A percentile compares a stretch with the other conserved stretches of the same genome.
Evolutionary conservation across 192 early-diverging fungal genomes (phyloP).

Genomic region (Backusella psychrophila): DNA sequence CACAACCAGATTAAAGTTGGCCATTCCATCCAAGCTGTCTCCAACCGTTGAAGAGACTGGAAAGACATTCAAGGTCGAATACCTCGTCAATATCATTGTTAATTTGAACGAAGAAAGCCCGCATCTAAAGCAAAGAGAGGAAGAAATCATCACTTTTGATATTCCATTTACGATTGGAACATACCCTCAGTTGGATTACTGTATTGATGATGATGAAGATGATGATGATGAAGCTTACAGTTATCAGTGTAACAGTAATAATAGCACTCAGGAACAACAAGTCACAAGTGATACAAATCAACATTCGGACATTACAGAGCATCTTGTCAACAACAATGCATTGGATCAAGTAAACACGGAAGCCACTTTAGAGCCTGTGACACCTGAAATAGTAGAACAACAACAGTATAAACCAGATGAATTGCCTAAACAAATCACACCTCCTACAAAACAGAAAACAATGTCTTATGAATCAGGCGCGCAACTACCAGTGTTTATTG

Average conservation of each 20-base stretch:
- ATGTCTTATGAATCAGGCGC: background rate
- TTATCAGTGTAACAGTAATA: background rate
- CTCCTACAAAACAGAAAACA: background rate
- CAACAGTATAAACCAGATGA: background rate
- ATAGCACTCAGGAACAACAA: no score
- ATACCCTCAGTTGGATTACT: background rate
- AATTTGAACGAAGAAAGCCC: constrained; percentile 9
- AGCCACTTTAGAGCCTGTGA: background rate
- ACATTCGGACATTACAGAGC: background rate
- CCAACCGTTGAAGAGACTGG: constrained; percentile 5
- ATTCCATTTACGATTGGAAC: constrained; percentile 5
- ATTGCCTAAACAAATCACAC: background rate
- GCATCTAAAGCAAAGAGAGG: background rate
- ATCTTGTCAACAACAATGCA: background rate
- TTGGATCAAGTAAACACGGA: background rate
- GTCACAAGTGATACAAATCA: background rate
- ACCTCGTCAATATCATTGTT: background rate
- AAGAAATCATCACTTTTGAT: constrained; percentile 4
- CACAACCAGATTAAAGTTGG: background rate
- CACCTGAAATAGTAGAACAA: background rate
- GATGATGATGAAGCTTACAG: background rate
- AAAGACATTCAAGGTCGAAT: background rate
- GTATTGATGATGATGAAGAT: constrained; percentile 5
- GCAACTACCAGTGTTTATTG: background rate
- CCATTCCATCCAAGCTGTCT: background rate